Evolutionary conservation across 805 yeast genomes (phyloP), one percentile per base, ranked within the genome.

Genomic region (Schizosaccharomyces lindneri): DNA sequence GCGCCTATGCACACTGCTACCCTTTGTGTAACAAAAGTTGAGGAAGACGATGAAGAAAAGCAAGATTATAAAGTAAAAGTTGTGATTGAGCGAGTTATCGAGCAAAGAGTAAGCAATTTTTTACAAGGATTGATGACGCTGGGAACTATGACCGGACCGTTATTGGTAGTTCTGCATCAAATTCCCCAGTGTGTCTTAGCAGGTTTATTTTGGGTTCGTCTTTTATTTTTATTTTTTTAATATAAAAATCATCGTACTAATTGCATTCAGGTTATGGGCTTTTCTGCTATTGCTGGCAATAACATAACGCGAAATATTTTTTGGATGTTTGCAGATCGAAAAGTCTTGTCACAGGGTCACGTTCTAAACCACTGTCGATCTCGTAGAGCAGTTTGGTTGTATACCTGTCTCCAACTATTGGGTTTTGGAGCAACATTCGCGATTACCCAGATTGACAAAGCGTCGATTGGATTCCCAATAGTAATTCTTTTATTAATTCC

Each of bases 401-500:
- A 83, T 67, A 70, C 84, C 0, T 61, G 69, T 0, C 72, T 87
- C 21, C 82, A 86, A 63, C 69, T 84, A 3, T 65, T 81, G 24
- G 93, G 93, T 0, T 83, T 83, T 61, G 84, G 78, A 1, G 84
- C 81, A 0, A 97, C 94, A 69, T 84, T 87, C 65, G 93, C 82
- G 0, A 87, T 90, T 41, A 85, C 95, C 0, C 79, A 83, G 68
- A 87, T 96, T 0, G 81, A 76, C 63, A 51, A 51, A 51, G 97
- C 93, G 0, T 97, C 97, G 0, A 87, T 90, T 41, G 97, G 95
- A 1, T 90, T 93, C 68, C 97, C 98, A 0, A 84, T 87, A 2
- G 86, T 93, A 0, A 72, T 90, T 60, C 71, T 90, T 67, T 63
- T 76, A 1, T 77, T 82, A 61, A 89, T 86, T 63, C 77, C 84